Conservation (phyloP, 2,329 filamentous ascomycete species). For the Xylariaceae sp. region DNA sequence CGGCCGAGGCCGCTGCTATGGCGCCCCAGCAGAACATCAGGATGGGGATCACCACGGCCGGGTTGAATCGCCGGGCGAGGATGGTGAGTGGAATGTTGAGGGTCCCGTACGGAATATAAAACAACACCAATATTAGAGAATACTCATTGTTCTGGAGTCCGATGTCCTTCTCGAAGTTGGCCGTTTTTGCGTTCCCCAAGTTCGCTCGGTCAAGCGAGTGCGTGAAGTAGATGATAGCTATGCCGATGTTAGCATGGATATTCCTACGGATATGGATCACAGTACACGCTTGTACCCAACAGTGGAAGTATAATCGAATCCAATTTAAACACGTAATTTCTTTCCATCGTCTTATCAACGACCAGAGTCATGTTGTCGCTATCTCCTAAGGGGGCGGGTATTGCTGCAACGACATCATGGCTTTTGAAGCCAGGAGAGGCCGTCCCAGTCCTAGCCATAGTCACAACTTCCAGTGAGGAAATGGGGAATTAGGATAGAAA, state of each 20-base stretch:
- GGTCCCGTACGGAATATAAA: constrained; percentile 37
- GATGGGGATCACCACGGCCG: constrained; percentile 32
- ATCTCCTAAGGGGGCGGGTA: not conserved
- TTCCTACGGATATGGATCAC: not conserved
- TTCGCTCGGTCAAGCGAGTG: constrained; percentile 35
- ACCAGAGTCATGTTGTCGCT: not conserved
- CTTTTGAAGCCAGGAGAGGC: not conserved
- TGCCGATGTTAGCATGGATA: not conserved
- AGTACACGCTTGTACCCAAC: not conserved
- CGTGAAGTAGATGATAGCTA: constrained; percentile 28
- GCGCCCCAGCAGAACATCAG: constrained; percentile 33
- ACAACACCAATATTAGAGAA: constrained; percentile 37
- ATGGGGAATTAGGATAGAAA: not conserved
- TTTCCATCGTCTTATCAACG: not conserved
- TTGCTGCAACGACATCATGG: not conserved
- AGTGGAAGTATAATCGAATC: not conserved
- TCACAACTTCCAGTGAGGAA: not conserved
- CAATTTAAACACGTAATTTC: not conserved
- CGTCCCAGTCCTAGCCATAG: not conserved
- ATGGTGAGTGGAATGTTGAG: constrained; percentile 33
- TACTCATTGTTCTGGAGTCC: constrained; percentile 36
- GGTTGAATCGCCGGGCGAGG: constrained; percentile 31
- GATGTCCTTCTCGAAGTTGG: constrained; percentile 34
- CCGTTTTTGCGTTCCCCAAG: constrained; percentile 38
- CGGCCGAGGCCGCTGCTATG: constrained; percentile 29